phyloP scores from a whole-genome alignment of 352 stramenopile species.

The Phytophthora citricola region DNA sequence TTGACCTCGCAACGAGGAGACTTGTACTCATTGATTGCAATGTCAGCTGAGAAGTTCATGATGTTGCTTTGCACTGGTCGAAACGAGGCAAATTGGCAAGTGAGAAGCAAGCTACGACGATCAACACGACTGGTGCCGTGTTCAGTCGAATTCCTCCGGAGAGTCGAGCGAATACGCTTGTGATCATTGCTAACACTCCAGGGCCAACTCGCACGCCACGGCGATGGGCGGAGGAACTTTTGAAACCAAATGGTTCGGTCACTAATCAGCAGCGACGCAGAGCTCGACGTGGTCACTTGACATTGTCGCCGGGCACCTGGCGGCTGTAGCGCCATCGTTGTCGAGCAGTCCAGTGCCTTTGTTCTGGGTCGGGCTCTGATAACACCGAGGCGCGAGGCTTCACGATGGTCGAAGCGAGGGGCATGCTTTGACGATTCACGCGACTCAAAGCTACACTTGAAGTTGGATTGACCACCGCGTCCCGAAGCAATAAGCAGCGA shows the following conservation, averaged over 20 bases:
- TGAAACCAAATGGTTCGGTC: neutral
- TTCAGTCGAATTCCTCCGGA: conserved; percentile 2
- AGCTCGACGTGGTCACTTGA: neutral
- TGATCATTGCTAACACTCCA: neutral
- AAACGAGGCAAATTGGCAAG: conserved; percentile 11
- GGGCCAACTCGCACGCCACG: conserved; percentile 2
- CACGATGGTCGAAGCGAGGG: conserved; percentile 3
- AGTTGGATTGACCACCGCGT: neutral
- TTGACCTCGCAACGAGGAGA: neutral
- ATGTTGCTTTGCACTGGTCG: neutral
- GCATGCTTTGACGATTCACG: neutral
- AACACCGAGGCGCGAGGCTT: neutral
- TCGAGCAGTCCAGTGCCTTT: neutral
- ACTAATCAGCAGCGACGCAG: conserved; percentile 1
- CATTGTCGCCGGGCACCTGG: neutral
- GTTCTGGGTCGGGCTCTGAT: neutral
- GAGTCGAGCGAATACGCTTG: conserved; percentile 5
- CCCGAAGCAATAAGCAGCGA: neutral
- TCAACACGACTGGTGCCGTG: too few relatives aligned
- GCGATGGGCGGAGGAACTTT: neutral
- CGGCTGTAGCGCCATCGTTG: neutral
- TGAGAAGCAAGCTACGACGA: neutral
- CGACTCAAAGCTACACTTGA: neutral
- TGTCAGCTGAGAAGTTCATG: conserved; percentile 10
- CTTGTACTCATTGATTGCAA: neutral